These are phyloP conservation scores for Xylaria hypoxylon DNA, from an alignment of 2,329 filamentous ascomycete species.

Conservation along the genomic window DNA sequence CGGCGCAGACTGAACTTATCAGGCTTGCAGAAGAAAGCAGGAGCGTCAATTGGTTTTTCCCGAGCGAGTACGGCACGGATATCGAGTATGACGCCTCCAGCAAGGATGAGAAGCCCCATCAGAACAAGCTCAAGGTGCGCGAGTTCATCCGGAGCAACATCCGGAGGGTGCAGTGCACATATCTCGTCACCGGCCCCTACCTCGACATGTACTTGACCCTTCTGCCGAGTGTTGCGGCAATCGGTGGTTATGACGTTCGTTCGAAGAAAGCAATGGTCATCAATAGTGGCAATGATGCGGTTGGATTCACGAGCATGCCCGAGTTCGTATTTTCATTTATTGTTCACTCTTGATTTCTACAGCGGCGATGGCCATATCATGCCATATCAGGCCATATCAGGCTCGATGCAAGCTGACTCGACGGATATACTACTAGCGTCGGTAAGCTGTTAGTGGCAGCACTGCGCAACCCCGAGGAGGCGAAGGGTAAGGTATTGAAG, in stretches of 20 bases:
- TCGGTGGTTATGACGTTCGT: slow-evolving; percentile 70
- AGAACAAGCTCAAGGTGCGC: slow-evolving; percentile 71
- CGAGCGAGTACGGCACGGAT: slow-evolving; percentile 69
- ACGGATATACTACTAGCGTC: slow-evolving; percentile 64
- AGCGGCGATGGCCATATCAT: neutral
- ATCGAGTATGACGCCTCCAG: slow-evolving; percentile 66
- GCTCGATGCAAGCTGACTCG: slow-evolving; percentile 20
- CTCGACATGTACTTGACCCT: slow-evolving; percentile 65
- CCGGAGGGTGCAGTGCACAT: slow-evolving; percentile 65
- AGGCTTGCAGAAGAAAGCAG: slow-evolving; percentile 62
- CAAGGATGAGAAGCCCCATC: slow-evolving; percentile 68
- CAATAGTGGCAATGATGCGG: slow-evolving; percentile 69
- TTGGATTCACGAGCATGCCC: slow-evolving; percentile 77
- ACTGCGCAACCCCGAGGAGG: slow-evolving; percentile 65
- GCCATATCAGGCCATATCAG: too few species aligned
- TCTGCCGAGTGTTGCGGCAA: slow-evolving; percentile 52
- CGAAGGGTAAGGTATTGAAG: slow-evolving; percentile 68
- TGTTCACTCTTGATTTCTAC: neutral
- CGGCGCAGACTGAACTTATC: slow-evolving; percentile 66
- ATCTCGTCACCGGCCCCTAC: slow-evolving; percentile 72
- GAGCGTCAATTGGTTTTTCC: slow-evolving; percentile 67
- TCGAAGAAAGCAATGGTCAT: slow-evolving; percentile 70
- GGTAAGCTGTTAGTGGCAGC: slow-evolving; percentile 74
- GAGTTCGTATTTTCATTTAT: slow-evolving; percentile 66
- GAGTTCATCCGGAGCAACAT: slow-evolving; percentile 61